Evolutionary conservation across 2,329 filamentous ascomycete genomes (phyloP).

Genomic region (Coniochaeta hoffmannii): DNA sequence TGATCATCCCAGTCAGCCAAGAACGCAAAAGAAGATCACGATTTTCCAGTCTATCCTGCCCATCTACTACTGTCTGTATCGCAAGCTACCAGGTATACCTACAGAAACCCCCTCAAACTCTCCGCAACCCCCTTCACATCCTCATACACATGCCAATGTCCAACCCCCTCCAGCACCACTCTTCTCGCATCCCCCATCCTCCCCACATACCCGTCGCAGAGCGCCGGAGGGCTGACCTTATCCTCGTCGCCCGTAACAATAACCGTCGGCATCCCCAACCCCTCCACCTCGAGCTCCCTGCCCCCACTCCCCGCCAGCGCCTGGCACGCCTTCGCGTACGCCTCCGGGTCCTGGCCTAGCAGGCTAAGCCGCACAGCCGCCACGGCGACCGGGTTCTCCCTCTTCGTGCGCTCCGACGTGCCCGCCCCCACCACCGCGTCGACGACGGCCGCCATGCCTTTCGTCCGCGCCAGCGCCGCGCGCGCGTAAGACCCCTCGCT

Average conservation of each 20-base stretch:
- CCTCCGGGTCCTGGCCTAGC: slow-evolving; percentile 40
- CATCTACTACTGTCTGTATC: too few species aligned
- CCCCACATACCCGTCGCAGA: slow-evolving; percentile 23
- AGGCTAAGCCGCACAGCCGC: slow-evolving; percentile 35
- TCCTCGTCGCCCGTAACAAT: slow-evolving; percentile 40
- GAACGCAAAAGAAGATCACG: too few species aligned
- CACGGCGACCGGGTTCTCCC: slow-evolving; percentile 29
- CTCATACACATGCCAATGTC: slow-evolving; percentile 45
- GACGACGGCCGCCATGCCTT: slow-evolving; percentile 36
- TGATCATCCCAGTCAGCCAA: too few species aligned
- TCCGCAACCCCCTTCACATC: slow-evolving; percentile 26
- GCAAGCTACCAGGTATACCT: too few species aligned
- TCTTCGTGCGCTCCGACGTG: slow-evolving; percentile 28
- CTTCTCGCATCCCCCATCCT: slow-evolving; percentile 20
- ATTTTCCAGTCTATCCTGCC: too few species aligned
- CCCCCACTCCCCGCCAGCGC: slow-evolving; percentile 34
- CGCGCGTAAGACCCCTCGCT: slow-evolving; percentile 21
- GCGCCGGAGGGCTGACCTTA: slow-evolving; percentile 27
- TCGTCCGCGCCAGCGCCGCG: slow-evolving; percentile 30
- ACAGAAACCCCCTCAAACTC: slow-evolving; percentile 16
- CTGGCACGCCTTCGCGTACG: slow-evolving; percentile 45
- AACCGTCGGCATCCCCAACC: slow-evolving; percentile 23
- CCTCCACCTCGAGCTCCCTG: slow-evolving; percentile 22
- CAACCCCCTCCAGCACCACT: slow-evolving; percentile 30
- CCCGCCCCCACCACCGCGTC: slow-evolving; percentile 27